phyloP scores from a whole-genome alignment of 108 stramenopile genomes.

The Cyclotella choctawhatcheeana region DNA sequence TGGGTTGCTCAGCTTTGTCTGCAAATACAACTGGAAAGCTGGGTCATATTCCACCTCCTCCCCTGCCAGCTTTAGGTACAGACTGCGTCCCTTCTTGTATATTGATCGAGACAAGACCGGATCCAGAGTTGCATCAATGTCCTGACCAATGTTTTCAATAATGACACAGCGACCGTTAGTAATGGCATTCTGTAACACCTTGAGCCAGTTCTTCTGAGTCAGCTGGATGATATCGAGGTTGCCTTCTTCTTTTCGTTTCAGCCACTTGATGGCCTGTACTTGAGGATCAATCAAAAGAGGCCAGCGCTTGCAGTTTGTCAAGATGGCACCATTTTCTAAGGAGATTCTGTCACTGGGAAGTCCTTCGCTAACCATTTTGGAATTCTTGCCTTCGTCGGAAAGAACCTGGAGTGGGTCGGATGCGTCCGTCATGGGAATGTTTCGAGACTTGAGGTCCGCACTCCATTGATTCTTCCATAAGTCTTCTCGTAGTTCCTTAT shows the following conservation, averaged over 20 bases:
- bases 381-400: constrained; percentile 79
- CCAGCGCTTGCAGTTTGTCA: constrained; percentile 90
- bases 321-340: constrained; percentile 91
- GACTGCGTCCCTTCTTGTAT: constrained; percentile 80
- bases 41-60: constrained; percentile 93
- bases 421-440: constrained; percentile 77
- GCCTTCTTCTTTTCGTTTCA: constrained; percentile 73
- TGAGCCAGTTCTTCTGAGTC: constrained; percentile 86
- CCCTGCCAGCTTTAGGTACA: constrained; percentile 83
- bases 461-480: constrained; percentile 82
- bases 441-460: constrained; percentile 64
- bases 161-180: constrained; percentile 84
- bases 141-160: constrained; percentile 89
- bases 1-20: constrained; percentile 91
- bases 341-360: constrained; percentile 91
- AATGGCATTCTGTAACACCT: constrained; percentile 71
- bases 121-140: constrained; percentile 90
- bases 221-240: constrained; percentile 69
- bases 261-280: constrained; percentile 93
- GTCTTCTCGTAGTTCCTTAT: constrained; percentile 74
- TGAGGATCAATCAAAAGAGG: constrained; percentile 84
- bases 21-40: constrained; percentile 86
- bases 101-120: constrained; percentile 88
- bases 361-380: constrained; percentile 87
- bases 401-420: constrained; percentile 85